Evolutionary conservation across 805 yeast genomes (phyloP), one percentile per base, ranked within the genome.

Genomic region (Ogataea nakhonphanomensis): DNA sequence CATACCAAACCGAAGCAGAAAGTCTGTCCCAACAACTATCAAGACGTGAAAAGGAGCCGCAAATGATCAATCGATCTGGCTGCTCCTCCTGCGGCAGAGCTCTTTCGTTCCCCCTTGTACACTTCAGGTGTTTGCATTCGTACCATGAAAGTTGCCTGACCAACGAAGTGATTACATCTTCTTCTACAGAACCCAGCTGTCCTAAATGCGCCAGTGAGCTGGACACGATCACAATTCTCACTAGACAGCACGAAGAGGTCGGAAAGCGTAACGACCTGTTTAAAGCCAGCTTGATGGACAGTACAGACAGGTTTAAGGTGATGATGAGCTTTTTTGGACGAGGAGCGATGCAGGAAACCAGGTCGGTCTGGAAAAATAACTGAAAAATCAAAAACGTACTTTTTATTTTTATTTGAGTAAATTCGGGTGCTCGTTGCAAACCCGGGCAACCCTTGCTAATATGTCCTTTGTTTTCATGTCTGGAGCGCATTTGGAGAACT

Each of bases 51-150:
- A 35, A 56, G 39, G 57, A 65, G 50, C 80, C 74, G 7, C 71
- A 62, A 49, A 73, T 81, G 4, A 64, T 82, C 3, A 87, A 81
- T 51, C 75, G 77, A 46, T 71, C 79, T 21, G 69, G 68, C 26
- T 90, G 96, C 55, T 66, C 77, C 10, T 70, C 77, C 12, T 90
- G 96, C 57, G 67, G 74, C 8, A 65, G 73, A 30, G 71, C 75
- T 9, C 63, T 91, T 14, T 95, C 86, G 43, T 70, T 81, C 30
- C 97, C 98, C 0, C 73, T 82, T 2, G 76, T 85, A 1, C 95
- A 86, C 53, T 93, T 91, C 66, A 76, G 79, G 48, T 93, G 99
- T 65, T 72, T 73, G 23, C 99, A 93, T 55, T 78, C 93, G 3
- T 89, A 78, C 56, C 98, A 93, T 56, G 85, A 83, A 50, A 69